Base-by-base conservation (phyloP, 176 grass and related monocot genomes). In the Carex cristatella region DNA sequence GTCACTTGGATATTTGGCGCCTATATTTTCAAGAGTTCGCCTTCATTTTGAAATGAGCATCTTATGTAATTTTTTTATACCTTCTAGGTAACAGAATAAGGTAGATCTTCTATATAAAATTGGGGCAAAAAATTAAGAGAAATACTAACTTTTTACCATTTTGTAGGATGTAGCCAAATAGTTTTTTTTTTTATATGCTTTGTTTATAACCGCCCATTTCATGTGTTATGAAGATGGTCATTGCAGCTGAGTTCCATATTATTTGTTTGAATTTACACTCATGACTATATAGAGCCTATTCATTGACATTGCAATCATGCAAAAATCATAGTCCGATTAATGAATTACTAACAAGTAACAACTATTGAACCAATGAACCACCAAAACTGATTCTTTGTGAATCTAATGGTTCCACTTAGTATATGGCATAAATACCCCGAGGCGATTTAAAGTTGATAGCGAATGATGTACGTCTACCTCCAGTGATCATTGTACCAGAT, bases 21-120 rank as follows among this genome's bases (percentile, higher is more conserved):
- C 58, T 46, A 40, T 19, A 61, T 62, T 61, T 40, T 63, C 33
- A 81, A 19, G 38, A 67, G 80, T 51, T 82, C 2, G 10, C 61
- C 80, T 82, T 54, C 23, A 82, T 82, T 81, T 82, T 82, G 35
- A 67, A 82, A 82, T 15, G 44, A 82, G 40, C 7, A 65, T 54
- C 80, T 67, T 48, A 27, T 76, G 72, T 32, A 76, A 55, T 76
- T 30, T 63, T 30, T 53, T 16, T 82, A 54, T 40, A 40, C 63
- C 13, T 18, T 11, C 38, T 68, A 67, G n/a, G 61, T 15, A 66
- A 67, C 38, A 82, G 56, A 82, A 82, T 82, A 82, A 82, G 80
- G 58, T 35, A 65, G 63, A 32, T 65, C 35, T 42, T 42, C 13
- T 56, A 56, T 70, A 70, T 18, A 18, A 40, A 42, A 32, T 70